These are phyloP conservation scores for Chlorella variabilis DNA, from an alignment of 163 green algal genomes.

Conservation along the genomic window DNA sequence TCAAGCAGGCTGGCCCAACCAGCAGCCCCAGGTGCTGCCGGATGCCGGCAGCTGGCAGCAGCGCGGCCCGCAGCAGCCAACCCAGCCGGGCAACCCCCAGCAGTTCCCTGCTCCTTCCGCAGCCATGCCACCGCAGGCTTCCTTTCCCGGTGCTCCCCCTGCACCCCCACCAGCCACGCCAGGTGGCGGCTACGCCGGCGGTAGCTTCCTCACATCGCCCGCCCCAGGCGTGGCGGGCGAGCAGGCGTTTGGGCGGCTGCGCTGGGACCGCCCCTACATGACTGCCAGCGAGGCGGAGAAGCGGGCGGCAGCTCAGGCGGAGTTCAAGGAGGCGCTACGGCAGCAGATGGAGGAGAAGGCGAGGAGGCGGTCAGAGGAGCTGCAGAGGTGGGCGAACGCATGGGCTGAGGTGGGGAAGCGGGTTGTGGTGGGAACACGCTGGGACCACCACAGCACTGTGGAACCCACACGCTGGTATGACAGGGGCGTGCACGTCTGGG, in stretches of 20 bases:
- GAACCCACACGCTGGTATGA: no score
- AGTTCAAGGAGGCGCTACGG: constrained; percentile 29
- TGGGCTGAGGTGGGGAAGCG: neutral
- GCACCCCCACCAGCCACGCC: neutral
- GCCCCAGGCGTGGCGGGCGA: neutral
- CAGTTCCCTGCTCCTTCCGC: neutral
- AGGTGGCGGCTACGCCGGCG: neutral
- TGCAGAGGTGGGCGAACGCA: neutral
- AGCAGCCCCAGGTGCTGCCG: no score
- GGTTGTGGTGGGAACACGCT: no score
- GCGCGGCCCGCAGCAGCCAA: neutral
- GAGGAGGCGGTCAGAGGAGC: constrained; percentile 12
- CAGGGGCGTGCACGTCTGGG: no score
- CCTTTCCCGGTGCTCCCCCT: neutral
- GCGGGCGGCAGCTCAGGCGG: neutral
- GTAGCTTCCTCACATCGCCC: neutral
- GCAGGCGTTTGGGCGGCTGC: neutral
- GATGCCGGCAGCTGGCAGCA: neutral
- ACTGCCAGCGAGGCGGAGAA: constrained; percentile 16
- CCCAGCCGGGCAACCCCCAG: no score
- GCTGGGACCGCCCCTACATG: constrained; percentile 1
- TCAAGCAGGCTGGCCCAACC: no score
- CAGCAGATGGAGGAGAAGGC: constrained; percentile 36
- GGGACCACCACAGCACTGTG: no score
- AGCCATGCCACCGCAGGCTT: no score